phyloP scores from a whole-genome alignment of 1,284 basidiomycete species.

The Ganoderma meredithae region DNA sequence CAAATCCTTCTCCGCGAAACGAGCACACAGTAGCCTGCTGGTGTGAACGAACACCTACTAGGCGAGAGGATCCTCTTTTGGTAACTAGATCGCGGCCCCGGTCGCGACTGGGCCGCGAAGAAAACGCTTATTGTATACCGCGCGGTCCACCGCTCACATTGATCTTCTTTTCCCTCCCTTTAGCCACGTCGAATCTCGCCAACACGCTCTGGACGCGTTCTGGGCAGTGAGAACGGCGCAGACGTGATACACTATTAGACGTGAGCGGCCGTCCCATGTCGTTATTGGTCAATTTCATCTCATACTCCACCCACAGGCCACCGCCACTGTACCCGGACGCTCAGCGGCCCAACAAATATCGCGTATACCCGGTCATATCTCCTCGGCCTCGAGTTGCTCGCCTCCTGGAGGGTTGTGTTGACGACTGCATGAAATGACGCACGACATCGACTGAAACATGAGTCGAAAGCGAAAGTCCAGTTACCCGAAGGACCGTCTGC shows the following conservation, averaged over 20 bases:
- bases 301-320: not conserved
- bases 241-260: constrained; percentile 6
- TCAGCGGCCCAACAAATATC: constrained; percentile 1
- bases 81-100: not conserved
- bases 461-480: not conserved
- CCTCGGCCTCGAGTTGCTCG: constrained; percentile 2
- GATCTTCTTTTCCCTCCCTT: constrained; percentile 6
- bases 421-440: not conserved
- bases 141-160: not conserved
- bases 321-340: constrained; percentile 6
- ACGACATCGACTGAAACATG: not conserved
- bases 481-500: not conserved
- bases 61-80: not conserved
- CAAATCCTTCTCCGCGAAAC: not conserved
- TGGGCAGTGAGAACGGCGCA: not conserved
- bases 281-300: not conserved
- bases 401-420: not conserved
- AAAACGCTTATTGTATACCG: not conserved
- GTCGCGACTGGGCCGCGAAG: constrained; percentile 3
- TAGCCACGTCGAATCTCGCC: not conserved
- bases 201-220: constrained; percentile 4
- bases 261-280: not conserved
- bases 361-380: constrained; percentile 2
- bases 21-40: not conserved
- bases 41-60: not conserved